Evolutionary conservation across 73 alveolate genomes (phyloP), one percentile per base, ranked within the genome.

Genomic region (Paramecium sonneborni): DNA sequence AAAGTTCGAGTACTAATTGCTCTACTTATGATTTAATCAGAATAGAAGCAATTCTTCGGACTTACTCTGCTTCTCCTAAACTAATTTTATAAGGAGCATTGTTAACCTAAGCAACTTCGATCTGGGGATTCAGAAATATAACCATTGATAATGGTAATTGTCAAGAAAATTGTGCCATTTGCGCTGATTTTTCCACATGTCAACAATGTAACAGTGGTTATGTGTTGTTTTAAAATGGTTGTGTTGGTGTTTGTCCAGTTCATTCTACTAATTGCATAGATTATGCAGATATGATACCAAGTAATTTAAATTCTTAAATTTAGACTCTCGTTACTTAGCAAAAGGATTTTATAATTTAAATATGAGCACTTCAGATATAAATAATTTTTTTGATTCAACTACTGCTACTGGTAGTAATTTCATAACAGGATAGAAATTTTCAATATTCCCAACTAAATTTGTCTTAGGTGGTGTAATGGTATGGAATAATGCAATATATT

Each of bases 81-180:
- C 0, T 52, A n/a, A 18, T 52, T 18, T 52, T 52, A n/a, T 52
- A 20, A 52, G 68, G 68, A 9, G 6, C 15, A 52, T 18, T 52
- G 4, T 18, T n/a, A 52, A 0, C 20, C 1, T n/a, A 9, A 9
- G 57, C 68, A 3, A 52, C 30, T 52, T 28, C 15, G 18, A 21
- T 44, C 7, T 67, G 84, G 84, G 84, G 84, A 67, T 30, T 67
- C 23, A 67, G 84, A 67, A 32, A 67, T 67, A 20, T 67, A 8
- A 67, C 84, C 7, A 30, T 67, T 4, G 84, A 67, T 67, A 2
- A 10, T 12, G 84, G 84, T 0, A 8, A 14, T 14, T 67, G 84
- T 12, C 6, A 26, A 30, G 38, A 30, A 26, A 67, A 67, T 11
- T 67, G 84, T 67, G 12, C 20, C 20, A 23, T 23, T 23, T 67